These are phyloP conservation scores for Ajuga chamaepitys DNA, from an alignment of 257 asterid genomes.

Conservation along the genomic window DNA sequence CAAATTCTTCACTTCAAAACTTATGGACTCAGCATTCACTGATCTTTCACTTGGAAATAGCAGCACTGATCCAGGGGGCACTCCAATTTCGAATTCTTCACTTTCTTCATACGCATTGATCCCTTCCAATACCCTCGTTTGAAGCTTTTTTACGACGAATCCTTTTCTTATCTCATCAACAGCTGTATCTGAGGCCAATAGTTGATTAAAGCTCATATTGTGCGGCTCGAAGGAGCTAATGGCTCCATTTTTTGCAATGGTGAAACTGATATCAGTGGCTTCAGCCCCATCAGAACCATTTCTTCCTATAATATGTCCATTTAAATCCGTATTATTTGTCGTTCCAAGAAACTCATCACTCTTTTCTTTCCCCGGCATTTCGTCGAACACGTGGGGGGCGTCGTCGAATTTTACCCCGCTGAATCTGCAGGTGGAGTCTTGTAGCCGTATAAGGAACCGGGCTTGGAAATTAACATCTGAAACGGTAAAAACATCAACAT, in stretches of 20 bases:
- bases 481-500: conserved; percentile 41
- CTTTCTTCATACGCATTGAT: conserved; percentile 24
- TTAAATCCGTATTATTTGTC: background rate
- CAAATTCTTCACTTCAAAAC: conserved; percentile 61
- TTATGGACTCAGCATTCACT: conserved; percentile 28
- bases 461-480: conserved; percentile 64
- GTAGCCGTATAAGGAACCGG: conserved; percentile 33
- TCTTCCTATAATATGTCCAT: background rate
- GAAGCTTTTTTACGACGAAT: conserved; percentile 45
- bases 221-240: conserved; percentile 19
- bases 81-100: conserved; percentile 47
- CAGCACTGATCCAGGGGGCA: conserved; percentile 66
- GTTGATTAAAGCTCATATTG: conserved; percentile 25
- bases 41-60: conserved; percentile 71
- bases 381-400: conserved; percentile 26
- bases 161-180: conserved; percentile 32
- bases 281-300: conserved; percentile 6
- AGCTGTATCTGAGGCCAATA: conserved; percentile 26
- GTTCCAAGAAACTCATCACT: background rate
- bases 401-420: conserved; percentile 12
- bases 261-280: conserved; percentile 20
- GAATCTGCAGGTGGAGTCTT: background rate
- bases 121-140: conserved; percentile 25
- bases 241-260: conserved; percentile 45
- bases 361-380: conserved; percentile 20